Conservation (phyloP, 2,329 filamentous ascomycete species). For the Phialophora tarda region DNA sequence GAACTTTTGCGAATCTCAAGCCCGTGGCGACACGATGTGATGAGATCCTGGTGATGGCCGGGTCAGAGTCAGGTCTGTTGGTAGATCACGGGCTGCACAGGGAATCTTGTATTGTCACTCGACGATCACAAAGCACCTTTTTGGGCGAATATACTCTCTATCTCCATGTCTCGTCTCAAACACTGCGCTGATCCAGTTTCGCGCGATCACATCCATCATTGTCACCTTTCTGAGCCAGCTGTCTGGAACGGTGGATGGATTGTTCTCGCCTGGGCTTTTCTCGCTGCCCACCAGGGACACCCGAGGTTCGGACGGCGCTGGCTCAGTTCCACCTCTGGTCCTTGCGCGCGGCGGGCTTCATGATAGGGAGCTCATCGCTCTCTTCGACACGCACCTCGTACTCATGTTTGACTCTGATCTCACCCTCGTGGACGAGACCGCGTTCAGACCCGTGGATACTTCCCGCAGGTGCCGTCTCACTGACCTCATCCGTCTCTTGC, state of each 20-base stretch:
- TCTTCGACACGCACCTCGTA: slow-evolving; percentile 22
- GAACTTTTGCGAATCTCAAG: background rate
- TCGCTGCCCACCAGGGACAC: background rate
- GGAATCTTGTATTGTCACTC: background rate
- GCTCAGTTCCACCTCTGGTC: background rate
- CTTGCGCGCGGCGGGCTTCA: background rate
- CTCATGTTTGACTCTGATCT: slow-evolving; percentile 22
- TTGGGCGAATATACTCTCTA: background rate
- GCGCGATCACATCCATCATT: background rate
- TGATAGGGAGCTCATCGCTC: slow-evolving; percentile 3
- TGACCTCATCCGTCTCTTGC: slow-evolving; percentile 18
- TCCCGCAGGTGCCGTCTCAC: slow-evolving; percentile 3
- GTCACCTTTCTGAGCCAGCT: background rate
- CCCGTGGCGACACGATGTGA: background rate
- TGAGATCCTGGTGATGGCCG: background rate
- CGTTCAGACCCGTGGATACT: slow-evolving; percentile 20
- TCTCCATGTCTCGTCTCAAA: background rate
- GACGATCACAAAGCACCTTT: background rate
- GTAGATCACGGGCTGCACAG: background rate
- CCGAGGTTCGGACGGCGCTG: background rate
- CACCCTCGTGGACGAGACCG: slow-evolving; percentile 4
- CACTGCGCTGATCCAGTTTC: background rate
- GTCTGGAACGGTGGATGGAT: background rate
- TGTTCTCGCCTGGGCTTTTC: background rate
- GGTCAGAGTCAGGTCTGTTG: background rate